Base-by-base conservation (phyloP, 75 land plant genomes). In the Pinus taeda region DNA sequence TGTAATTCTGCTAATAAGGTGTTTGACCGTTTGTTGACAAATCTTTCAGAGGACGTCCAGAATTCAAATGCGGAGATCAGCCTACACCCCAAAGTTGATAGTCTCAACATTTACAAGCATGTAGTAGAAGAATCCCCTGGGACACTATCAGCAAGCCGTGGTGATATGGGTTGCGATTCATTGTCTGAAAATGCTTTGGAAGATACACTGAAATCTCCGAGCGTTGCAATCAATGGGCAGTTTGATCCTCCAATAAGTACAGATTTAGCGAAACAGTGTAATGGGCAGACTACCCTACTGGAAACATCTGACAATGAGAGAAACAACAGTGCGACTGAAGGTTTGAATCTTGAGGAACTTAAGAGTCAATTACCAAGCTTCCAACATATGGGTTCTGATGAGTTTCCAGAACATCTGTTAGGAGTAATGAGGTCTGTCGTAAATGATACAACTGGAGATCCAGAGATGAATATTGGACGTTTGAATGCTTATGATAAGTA, bases 401-500 rank as follows among this genome's bases (percentile, higher is more conserved):
- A 18, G 20, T 67, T 20, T 45, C n/a, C 71, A 20, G 45, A 67
- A 17, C 71, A 67, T 18, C 71, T 33, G 13, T 39, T 39, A n/a
- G 71, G 71, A 39, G n/a, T 39, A 67, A 64, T 33, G 37, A 67
- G 49, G 49, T 20, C 71, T n/a, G 20, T 67, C 9, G 71, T 8
- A 39, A 67, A 9, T 36, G n/a, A 12, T 17, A 3, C 8, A 39
- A 67, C 18, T 67, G 71, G 71, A 67, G 45, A 39, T 39, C 39
- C 33, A 4, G 9, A 15, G 45, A 67, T 39, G 71, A 33, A 76
- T 24, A 1, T n/a, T 22, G n/a, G 26, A 61, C 30, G 77, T 15
- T 33, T 76, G 71, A 39, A 62, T 37, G 77, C 77, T 57, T 76
- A 76, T 36, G 77, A 76, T 57, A 24, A 6, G 20, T 76, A 60